phyloP scores from a whole-genome alignment of 345 rosid species.

The Linum lewisii region DNA sequence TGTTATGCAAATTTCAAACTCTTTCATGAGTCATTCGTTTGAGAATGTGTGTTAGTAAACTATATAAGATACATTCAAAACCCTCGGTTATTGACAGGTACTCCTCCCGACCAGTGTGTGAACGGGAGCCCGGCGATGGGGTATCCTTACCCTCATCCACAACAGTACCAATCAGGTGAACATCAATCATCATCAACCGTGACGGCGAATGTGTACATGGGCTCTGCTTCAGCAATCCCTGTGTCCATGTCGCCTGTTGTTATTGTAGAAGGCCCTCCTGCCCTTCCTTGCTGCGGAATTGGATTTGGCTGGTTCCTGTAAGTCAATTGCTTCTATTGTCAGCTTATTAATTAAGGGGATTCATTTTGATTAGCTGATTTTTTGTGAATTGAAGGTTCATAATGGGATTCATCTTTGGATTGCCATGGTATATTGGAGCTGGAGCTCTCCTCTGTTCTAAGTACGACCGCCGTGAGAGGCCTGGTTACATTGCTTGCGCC shows the following conservation, averaged over 20 bases:
- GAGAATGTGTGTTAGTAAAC: too few species aligned
- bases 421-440: conserved; percentile 2
- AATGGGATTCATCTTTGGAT: background rate
- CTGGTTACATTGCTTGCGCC: conserved; percentile 2
- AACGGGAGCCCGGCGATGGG: background rate
- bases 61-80: too few species aligned
- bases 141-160: background rate
- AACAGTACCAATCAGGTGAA: background rate
- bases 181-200: background rate
- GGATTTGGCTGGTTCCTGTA: background rate
- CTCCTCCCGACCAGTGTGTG: too few species aligned
- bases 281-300: background rate
- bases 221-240: background rate
- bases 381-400: background rate
- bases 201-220: background rate
- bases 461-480: background rate
- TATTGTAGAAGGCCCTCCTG: background rate
- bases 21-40: too few species aligned
- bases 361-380: background rate
- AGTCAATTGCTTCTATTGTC: background rate
- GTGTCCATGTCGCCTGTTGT: background rate
- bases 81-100: too few species aligned
- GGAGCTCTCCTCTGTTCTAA: background rate
- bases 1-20: too few species aligned
- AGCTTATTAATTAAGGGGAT: too few species aligned